Conservation (phyloP, 768 basidiomycete species). For the Termitomyces sp. region DNA sequence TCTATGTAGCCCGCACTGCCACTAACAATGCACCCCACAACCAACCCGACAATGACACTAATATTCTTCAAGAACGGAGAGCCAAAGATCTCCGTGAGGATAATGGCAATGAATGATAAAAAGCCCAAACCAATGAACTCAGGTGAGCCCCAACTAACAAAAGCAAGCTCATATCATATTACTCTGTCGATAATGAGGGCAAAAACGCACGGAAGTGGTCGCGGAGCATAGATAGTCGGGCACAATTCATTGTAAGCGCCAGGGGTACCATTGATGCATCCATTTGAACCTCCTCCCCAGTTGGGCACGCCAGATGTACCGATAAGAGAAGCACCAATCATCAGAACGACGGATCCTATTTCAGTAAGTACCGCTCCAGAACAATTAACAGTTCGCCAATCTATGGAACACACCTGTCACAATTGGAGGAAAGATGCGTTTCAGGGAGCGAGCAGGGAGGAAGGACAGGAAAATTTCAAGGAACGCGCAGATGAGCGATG, state of each 20-base stretch:
- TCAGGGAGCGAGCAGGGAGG: conserved; percentile 56
- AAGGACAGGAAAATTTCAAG: conserved; percentile 79
- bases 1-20: conserved; percentile 79
- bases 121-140: conserved; percentile 87
- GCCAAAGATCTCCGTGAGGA: conserved; percentile 78
- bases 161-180: background rate
- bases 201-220: conserved; percentile 51
- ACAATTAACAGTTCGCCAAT: background rate
- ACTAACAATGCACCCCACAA: conserved; percentile 76
- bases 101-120: conserved; percentile 71
- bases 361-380: background rate
- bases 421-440: conserved; percentile 73
- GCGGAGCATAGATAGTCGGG: conserved; percentile 64
- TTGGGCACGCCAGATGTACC: conserved; percentile 70
- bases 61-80: conserved; percentile 82
- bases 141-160: conserved; percentile 66
- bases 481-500: conserved; percentile 73
- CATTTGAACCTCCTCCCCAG: conserved; percentile 84
- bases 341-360: conserved; percentile 67
- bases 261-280: conserved; percentile 55
- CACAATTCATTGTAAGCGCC: conserved; percentile 69
- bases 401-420: conserved; percentile 52
- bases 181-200: background rate
- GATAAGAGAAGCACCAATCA: conserved; percentile 77
- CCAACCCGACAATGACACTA: conserved; percentile 70